These are phyloP conservation scores for Lodderomyces beijingensis DNA, from an alignment of 1,139 yeast species.

Conservation along the genomic window DNA sequence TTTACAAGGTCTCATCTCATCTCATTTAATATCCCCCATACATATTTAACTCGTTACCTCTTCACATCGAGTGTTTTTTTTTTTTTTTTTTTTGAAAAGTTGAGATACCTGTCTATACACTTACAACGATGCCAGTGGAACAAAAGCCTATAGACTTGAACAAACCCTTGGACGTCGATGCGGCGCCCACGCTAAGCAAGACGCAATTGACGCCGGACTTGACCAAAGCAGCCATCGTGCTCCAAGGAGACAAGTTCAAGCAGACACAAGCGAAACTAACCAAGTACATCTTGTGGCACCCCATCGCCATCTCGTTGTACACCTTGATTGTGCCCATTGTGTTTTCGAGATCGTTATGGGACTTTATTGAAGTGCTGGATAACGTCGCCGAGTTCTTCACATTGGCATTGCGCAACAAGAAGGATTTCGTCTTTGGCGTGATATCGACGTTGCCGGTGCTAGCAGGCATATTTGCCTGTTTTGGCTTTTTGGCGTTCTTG, in stretches of 20 bases:
- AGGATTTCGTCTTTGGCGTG: slow-evolving; percentile 25
- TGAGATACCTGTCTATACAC: too few relatives aligned
- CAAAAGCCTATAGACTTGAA: slow-evolving; percentile 50
- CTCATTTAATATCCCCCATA: too few relatives aligned
- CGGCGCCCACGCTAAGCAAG: slow-evolving; percentile 46
- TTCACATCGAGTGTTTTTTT: too few relatives aligned
- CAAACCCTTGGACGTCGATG: slow-evolving; percentile 48
- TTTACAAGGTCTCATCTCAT: too few relatives aligned
- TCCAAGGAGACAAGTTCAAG: slow-evolving; percentile 61
- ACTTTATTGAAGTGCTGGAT: slow-evolving; percentile 33
- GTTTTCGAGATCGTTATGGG: slow-evolving; percentile 27
- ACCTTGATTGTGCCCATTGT: slow-evolving; percentile 16
- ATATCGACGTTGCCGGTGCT: slow-evolving; percentile 24
- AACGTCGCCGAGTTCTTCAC: slow-evolving; percentile 30
- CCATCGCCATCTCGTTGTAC: slow-evolving; percentile 29
- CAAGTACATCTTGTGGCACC: slow-evolving; percentile 46
- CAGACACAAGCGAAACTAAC: slow-evolving; percentile 53
- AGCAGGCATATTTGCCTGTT: slow-evolving; percentile 19
- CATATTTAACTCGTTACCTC: too few relatives aligned
- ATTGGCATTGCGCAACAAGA: slow-evolving; percentile 17
- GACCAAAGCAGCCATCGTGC: slow-evolving; percentile 55
- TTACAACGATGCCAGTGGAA: too few relatives aligned
- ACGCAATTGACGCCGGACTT: slow-evolving; percentile 49
- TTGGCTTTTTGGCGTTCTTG: slow-evolving; percentile 25
- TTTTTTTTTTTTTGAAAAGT: not conserved